phyloP scores from a whole-genome alignment of 768 basidiomycete species.

The Lactarius akahatsu region DNA sequence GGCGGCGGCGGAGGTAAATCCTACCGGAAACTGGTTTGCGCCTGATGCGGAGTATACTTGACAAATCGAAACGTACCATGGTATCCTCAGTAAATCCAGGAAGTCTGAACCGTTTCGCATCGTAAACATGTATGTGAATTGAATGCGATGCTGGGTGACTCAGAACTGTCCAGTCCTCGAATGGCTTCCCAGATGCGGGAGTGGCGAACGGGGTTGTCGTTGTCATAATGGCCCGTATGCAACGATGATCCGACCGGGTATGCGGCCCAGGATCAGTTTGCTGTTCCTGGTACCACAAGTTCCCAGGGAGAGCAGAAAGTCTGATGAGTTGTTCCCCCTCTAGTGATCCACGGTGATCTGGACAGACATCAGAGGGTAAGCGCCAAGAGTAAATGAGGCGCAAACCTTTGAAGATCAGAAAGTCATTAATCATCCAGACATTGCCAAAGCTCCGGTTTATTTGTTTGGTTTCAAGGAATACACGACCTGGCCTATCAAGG shows the following conservation, averaged over 20 bases:
- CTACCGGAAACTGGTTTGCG: neutral
- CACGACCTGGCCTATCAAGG: neutral
- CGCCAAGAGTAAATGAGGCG: neutral
- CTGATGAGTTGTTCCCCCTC: neutral
- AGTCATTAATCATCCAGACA: neutral
- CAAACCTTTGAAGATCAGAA: neutral
- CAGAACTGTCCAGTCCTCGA: neutral
- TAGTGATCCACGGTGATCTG: neutral
- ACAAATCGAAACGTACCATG: neutral
- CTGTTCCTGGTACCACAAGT: neutral
- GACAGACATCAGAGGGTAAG: neutral
- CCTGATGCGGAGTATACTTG: neutral
- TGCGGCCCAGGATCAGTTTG: no score
- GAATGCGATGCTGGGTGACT: neutral
- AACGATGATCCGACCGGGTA: neutral
- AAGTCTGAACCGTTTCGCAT: neutral
- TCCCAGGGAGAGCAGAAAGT: neutral
- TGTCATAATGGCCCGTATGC: neutral
- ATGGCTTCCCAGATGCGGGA: neutral
- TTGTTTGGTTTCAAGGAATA: neutral
- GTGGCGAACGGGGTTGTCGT: neutral
- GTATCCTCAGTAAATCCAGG: neutral
- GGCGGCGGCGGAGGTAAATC: neutral
- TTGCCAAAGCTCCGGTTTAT: neutral
- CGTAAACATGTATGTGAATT: neutral